phyloP scores from a whole-genome alignment of 2,329 filamentous ascomycete genomes.

The Nectriaceae sp. region DNA sequence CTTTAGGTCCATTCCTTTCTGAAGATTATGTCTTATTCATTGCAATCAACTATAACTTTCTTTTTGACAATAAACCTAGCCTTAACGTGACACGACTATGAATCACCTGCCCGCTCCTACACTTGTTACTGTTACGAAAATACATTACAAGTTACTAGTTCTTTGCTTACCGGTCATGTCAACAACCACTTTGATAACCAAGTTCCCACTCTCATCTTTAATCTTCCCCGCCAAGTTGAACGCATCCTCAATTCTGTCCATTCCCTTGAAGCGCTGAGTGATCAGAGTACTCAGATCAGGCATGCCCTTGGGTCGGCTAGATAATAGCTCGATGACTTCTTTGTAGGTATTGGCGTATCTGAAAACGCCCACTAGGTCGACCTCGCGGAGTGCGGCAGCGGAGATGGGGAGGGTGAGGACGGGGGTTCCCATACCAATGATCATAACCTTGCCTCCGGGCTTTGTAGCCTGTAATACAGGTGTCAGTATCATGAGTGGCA shows the following conservation, averaged over 20 bases:
- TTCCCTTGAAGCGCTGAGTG: conserved; percentile 68
- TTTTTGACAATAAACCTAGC: too few species aligned
- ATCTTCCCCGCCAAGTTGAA: conserved; percentile 74
- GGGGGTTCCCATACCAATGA: conserved; percentile 74
- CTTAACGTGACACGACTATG: too few species aligned
- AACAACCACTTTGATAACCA: conserved; percentile 76
- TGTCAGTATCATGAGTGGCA: conserved; percentile 61
- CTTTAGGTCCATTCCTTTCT: too few species aligned
- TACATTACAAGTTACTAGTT: not conserved
- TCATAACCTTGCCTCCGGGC: conserved; percentile 68
- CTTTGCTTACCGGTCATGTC: conserved; percentile 38
- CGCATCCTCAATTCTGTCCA: conserved; percentile 64
- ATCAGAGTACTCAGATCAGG: conserved; percentile 69
- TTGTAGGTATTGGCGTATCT: conserved; percentile 77
- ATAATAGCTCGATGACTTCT: conserved; percentile 48
- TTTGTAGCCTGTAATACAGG: conserved; percentile 54
- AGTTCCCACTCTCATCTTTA: conserved; percentile 66
- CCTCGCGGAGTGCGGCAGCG: conserved; percentile 67
- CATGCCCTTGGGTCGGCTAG: conserved; percentile 42
- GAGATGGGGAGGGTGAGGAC: conserved; percentile 70
- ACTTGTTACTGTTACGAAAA: too few species aligned
- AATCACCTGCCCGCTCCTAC: too few species aligned
- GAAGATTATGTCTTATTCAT: too few species aligned
- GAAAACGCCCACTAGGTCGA: conserved; percentile 71
- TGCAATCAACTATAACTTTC: too few species aligned